Base-by-base conservation (phyloP, 768 basidiomycete species). In the Calvatia gigantea region DNA sequence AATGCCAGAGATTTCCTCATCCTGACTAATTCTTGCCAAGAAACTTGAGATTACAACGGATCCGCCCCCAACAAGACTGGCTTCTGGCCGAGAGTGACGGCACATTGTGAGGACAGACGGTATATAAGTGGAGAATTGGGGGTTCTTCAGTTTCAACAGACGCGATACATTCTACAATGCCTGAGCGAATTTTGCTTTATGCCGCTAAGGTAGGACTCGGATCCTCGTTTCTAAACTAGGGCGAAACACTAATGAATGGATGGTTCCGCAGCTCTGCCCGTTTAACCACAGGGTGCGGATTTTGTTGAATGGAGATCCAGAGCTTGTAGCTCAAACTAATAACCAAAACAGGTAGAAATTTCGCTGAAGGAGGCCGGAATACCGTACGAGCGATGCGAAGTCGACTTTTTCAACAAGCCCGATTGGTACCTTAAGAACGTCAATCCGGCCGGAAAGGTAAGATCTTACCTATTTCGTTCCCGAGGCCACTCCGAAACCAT, bases 401-500 rank as follows among this genome's bases (percentile, higher is more conserved):
- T 89, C 45, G 83, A 87, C 60, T 67, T 89, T 11, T 45, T 54
- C 59, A 83, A 84, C 71, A 89, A 88, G 69, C 86, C 86, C 1
- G 81, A 78, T 45, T 87, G 85, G 86, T 87, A 85, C 62, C 79
- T 79, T 0, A 75, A 78, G 0, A 76, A 82, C 56, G 78, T 89
- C 35, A 89, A 88, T 68, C 82, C 81, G 1, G 84, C 78, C 0
- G 79, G 80, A 70, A 87, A 86, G 77, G 86, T 84, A 62, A 14
- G 64, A 23, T 21, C 38, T 32, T 25, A n/a, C n/a, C 12, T 11
- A 14, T n/a, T 9, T 29, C 21, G 25, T 44, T 6, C 9, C 15
- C 15, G 3, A n/a, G n/a, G n/a, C n/a, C 46, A 11, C 21, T 15
- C 31, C 23, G 4, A 12, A 11, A 11, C 32, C 27, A 43, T 28